phyloP scores from a whole-genome alignment of 1,284 basidiomycete genomes.

The Ustanciosporium gigantosporum region DNA sequence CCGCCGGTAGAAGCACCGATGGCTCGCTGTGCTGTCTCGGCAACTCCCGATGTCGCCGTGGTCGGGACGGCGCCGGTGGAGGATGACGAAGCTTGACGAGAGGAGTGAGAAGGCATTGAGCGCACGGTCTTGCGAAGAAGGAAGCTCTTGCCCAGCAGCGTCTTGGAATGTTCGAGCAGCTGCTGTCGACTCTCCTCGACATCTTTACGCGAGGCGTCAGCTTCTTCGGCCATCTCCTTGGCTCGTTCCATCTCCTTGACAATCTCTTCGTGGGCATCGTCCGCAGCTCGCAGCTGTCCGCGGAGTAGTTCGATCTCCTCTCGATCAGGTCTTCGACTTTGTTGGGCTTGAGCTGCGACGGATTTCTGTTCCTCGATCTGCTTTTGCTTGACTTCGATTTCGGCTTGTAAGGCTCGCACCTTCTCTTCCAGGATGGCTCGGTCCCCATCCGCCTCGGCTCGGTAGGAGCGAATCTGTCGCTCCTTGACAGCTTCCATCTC shows the following conservation, averaged over 20 bases:
- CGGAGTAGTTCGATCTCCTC: constrained; percentile 43
- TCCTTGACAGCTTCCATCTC: constrained; percentile 48
- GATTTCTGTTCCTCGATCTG: constrained; percentile 22
- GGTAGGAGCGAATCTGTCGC: constrained; percentile 41
- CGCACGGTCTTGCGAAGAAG: constrained; percentile 32
- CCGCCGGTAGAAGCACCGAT: constrained; percentile 29
- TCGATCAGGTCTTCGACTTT: constrained; percentile 22
- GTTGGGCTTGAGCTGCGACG: constrained; percentile 12
- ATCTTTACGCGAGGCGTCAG: constrained; percentile 36
- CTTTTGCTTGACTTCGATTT: constrained; percentile 31
- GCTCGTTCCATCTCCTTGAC: constrained; percentile 47
- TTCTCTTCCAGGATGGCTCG: constrained; percentile 55
- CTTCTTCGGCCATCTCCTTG: constrained; percentile 34
- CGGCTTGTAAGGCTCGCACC: constrained; percentile 35
- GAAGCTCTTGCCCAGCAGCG: constrained; percentile 26
- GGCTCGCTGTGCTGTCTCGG: constrained; percentile 17
- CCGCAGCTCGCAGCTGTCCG: constrained; percentile 50
- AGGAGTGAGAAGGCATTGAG: constrained; percentile 42
- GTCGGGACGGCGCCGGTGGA: constrained; percentile 1
- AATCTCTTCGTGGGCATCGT: constrained; percentile 50
- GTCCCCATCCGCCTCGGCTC: constrained; percentile 54
- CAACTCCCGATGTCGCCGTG: constrained; percentile 3
- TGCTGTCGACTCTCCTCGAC: constrained; percentile 37
- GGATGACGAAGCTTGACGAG: constrained; percentile 24
- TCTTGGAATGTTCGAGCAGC: constrained; percentile 30